These are phyloP conservation scores for Scenedesmus sp. DNA, from an alignment of 163 green algal species.

Conservation along the genomic window DNA sequence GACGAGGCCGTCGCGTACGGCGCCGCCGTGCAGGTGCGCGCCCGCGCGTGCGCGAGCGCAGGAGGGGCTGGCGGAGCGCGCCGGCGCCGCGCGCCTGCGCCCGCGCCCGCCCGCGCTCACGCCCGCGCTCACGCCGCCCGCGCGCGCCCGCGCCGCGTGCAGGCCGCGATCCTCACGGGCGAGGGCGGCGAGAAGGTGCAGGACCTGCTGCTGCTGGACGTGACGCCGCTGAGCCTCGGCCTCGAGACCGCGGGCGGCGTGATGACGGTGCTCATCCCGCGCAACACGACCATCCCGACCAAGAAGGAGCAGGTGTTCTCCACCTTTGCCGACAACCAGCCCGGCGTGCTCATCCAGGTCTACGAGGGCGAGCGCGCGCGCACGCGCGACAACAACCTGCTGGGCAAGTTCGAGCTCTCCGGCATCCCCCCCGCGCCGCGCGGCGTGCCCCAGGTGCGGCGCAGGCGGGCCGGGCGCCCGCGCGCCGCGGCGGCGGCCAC, in stretches of 20 bases:
- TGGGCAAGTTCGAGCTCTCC: conserved; percentile 97
- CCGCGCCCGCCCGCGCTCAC: too few species aligned
- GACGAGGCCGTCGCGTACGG: conserved; percentile 99
- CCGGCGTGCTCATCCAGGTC: conserved; percentile 92
- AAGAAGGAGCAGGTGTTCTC: conserved; percentile 99
- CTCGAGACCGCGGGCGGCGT: conserved; percentile 96
- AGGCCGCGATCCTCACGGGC: conserved; percentile 84
- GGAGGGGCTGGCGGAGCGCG: too few species aligned
- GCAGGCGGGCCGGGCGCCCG: too few species aligned
- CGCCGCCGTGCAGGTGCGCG: conserved; percentile 86
- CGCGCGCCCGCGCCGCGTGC: neutral
- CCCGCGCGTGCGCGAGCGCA: too few species aligned
- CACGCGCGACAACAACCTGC: conserved; percentile 95
- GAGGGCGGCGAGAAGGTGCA: conserved; percentile 79
- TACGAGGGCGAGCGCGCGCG: conserved; percentile 91
- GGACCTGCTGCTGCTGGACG: conserved; percentile 96
- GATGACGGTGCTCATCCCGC: conserved; percentile 93
- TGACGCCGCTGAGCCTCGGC: conserved; percentile 93
- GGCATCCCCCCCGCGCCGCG: conserved; percentile 94
- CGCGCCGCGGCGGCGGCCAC: too few species aligned
- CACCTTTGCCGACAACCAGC: conserved; percentile 97
- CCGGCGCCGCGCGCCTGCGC: too few species aligned
- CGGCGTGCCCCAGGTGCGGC: conserved; percentile 88
- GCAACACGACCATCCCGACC: conserved; percentile 98
- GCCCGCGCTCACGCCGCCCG: too few species aligned